Conservation (phyloP, 192 early-diverging fungal species). For the Rhizoclosmatium globosum region DNA sequence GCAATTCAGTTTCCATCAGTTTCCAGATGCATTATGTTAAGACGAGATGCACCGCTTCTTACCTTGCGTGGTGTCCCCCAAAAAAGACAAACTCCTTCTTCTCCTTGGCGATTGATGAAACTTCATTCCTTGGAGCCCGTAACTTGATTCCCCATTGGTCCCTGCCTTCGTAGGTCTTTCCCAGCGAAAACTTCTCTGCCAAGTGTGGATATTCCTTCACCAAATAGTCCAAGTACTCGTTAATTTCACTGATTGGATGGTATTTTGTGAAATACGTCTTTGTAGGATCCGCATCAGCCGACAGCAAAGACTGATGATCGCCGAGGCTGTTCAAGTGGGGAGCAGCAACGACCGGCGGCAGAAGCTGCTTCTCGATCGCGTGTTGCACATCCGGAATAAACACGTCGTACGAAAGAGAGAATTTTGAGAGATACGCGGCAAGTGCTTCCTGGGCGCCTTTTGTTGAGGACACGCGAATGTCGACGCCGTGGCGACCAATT, state of each 20-base stretch:
- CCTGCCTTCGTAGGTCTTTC: constrained; percentile 59
- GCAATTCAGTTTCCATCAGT: too few relatives aligned
- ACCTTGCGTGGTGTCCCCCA: constrained; percentile 42
- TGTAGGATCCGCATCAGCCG: background rate
- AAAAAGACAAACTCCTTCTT: constrained; percentile 46
- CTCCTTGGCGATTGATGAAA: background rate
- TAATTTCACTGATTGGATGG: constrained; percentile 52
- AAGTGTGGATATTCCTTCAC: constrained; percentile 49
- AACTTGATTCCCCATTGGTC: constrained; percentile 58
- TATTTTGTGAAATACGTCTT: constrained; percentile 42
- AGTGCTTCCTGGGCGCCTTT: constrained; percentile 21
- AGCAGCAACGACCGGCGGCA: too few relatives aligned
- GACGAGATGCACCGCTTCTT: background rate
- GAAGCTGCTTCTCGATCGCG: constrained; percentile 21
- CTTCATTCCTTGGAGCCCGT: constrained; percentile 26
- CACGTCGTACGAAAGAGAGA: background rate
- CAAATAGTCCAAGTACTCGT: constrained; percentile 51
- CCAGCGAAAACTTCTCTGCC: constrained; percentile 50
- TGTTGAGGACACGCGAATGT: constrained; percentile 17
- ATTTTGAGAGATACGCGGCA: background rate
- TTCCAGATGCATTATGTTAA: background rate
- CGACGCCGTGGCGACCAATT: constrained; percentile 12
- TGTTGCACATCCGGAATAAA: constrained; percentile 31
- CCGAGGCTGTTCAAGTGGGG: background rate
- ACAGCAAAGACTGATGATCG: background rate